Evolutionary conservation across 1,284 basidiomycete genomes (phyloP), one percentile per base, ranked within the genome.

Genomic region (Thecaphora thlaspeos): DNA sequence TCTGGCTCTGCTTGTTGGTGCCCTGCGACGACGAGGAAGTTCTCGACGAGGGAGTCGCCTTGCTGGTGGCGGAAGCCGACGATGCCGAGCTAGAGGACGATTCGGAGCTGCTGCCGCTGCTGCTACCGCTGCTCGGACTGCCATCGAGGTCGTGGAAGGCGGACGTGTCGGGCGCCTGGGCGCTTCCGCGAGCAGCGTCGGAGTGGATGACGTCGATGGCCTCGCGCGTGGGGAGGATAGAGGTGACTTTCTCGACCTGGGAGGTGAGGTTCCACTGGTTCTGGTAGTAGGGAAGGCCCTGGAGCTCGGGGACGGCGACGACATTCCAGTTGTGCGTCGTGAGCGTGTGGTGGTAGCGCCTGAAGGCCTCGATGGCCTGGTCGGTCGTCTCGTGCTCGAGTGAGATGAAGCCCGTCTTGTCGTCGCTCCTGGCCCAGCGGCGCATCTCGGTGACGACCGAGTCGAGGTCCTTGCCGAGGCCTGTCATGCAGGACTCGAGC

Each of bases 311-410:
- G 8, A 70, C 56, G 32, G 55, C 44, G 28, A 57, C 57, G 22
- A 57, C 48, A 50, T 57, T 46, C 68, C 68, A 72, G 22, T 61
- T 48, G 46, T 72, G 53, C 4, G 15, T 22, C 41, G 45, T 42
- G 42, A 67, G 56, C 7, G 64, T 56, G 14, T 50, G 34, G 46
- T 55, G 51, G 56, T 71, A 65, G 5, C 22, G 28, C 47, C 60
- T 53, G 64, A 70, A 70, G 12, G 70, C 42, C 51, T 72, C 52
- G 52, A 68, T 59, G 49, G 61, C 60, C 48, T 70, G 68, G 47
- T 68, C 61, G 50, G 70, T 72, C 28, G 68, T 65, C 45, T 72
- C 70, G 61, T 72, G 70, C 44, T 72, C 65, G 44, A 72, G 68
- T 51, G 65, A 57, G 58, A 72, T 68, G 61, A 63, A 66, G 10